A percentile compares a stretch with the other conserved stretches of the same genome.
These are phyloP conservation scores for Podila epicladia DNA, from an alignment of 192 early-diverging fungal species.

Conservation along the genomic window DNA sequence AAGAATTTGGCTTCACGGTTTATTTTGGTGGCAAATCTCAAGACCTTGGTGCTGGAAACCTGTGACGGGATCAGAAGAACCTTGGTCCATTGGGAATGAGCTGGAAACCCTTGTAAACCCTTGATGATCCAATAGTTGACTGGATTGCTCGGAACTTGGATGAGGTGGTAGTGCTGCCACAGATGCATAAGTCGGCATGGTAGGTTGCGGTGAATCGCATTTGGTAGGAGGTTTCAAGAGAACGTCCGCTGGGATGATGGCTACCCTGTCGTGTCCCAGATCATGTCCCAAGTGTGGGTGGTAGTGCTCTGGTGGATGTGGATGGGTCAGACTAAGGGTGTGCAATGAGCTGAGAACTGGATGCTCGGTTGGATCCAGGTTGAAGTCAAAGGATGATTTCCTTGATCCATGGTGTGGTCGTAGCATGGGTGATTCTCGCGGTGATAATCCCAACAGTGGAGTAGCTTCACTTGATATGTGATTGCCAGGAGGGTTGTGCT, in stretches of 20 bases:
- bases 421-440: slow-evolving; percentile 30
- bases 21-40: not conserved
- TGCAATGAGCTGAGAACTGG: slow-evolving; percentile 32
- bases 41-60: too few species aligned
- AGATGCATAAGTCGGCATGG: not conserved
- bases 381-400: slow-evolving; percentile 9
- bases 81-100: slow-evolving; percentile 18
- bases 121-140: too few species aligned
- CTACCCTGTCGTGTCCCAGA: slow-evolving; percentile 31
- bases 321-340: slow-evolving; percentile 31
- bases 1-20: not conserved
- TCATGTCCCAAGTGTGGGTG: slow-evolving; percentile 46
- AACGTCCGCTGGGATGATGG: not conserved
- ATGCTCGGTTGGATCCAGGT: slow-evolving; percentile 32
- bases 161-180: not conserved
- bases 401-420: slow-evolving; percentile 34
- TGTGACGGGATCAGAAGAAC: too few species aligned
- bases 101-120: not conserved
- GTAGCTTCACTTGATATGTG: slow-evolving; percentile 17
- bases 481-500: too few species aligned
- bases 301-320: slow-evolving; percentile 30
- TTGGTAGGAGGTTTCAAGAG: not conserved
- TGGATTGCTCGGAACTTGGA: too few species aligned
- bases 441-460: slow-evolving; percentile 13
- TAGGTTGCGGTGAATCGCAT: not conserved